These are phyloP conservation scores for Monosporascus sp. DNA, from an alignment of 2,329 filamentous ascomycete species.

Conservation along the genomic window DNA sequence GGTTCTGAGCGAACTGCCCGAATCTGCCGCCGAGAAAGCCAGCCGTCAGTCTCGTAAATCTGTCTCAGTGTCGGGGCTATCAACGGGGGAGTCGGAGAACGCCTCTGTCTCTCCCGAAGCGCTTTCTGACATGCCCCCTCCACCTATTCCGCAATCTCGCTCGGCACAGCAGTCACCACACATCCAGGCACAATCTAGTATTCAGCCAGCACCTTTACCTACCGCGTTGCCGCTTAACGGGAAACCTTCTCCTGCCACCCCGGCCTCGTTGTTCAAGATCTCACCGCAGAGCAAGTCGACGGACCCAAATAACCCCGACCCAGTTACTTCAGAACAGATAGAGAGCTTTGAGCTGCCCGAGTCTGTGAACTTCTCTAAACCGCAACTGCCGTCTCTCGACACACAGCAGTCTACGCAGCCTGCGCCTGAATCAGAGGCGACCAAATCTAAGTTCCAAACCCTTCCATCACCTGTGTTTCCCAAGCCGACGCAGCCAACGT, in stretches of 20 bases:
- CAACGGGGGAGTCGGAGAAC: conserved; percentile 55
- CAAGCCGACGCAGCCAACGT: conserved; percentile 35
- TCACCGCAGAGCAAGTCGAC: conserved; percentile 47
- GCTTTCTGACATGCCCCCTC: conserved; percentile 61
- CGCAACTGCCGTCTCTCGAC: conserved; percentile 44
- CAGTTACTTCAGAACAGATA: conserved; percentile 46
- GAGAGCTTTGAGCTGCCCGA: conserved; percentile 67
- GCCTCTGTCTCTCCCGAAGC: conserved; percentile 60
- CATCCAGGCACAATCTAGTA: conserved; percentile 48
- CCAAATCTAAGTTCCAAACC: conserved; percentile 41
- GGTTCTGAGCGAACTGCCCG: conserved; percentile 47
- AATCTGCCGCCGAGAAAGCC: conserved; percentile 33
- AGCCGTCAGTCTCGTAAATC: conserved; percentile 15
- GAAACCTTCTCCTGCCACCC: conserved; percentile 66
- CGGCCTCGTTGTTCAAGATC: conserved; percentile 81
- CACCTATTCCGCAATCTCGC: conserved; percentile 59
- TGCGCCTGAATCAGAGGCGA: conserved; percentile 43
- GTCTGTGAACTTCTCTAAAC: conserved; percentile 47
- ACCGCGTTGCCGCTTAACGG: conserved; percentile 26
- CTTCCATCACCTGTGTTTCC: conserved; percentile 44
- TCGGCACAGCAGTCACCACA: conserved; percentile 65
- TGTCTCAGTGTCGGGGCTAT: conserved; percentile 32
- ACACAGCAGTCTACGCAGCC: conserved; percentile 43
- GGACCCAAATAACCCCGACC: conserved; percentile 35
- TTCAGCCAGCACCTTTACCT: conserved; percentile 21